Evolutionary conservation across 2,329 filamentous ascomycete genomes (phyloP), one percentile per base, ranked within the genome.

Genomic region (Paecilomyces sp.): DNA sequence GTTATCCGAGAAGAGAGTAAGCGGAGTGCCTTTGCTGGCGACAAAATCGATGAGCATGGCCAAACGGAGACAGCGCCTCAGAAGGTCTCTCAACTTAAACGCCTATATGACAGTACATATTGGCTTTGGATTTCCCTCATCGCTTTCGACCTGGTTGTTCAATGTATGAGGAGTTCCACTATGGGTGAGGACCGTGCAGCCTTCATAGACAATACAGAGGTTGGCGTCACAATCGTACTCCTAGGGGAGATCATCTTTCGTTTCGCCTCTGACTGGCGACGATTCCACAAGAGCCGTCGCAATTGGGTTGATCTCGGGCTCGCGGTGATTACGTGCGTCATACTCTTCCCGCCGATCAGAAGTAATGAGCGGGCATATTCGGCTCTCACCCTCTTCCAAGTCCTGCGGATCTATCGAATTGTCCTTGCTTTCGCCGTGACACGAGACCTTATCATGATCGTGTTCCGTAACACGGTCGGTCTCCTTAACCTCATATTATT

Each of bases 1-100:
- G 90, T 99, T 65, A 99, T 99, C 67, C 86, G 94, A 64, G 95
- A 99, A 78, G 94, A 99, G 73, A 96, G 91, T 76, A 92, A 89
- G 74, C 87, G 89, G 33, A 97, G 92, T 77, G 94, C 95, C 2
- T 99, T 99, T 74, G 92, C 92, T 3, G 86, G 86, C 12, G 85
- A 91, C 60, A 83, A 90, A 47, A 83, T 83, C 57, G 80, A 82
- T 56, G 70, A 69, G n/a, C 70, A 78, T 36, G 70, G 77, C 28
- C 74, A 77, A 33, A 77, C 79, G 50, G 68, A 75, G 25, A 63
- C 63, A 22, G 58, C 66, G 1, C 59, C 64, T 7, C 70, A 63
- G 18, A 76, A 70, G 61, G 61, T 67, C 18, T 79, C 73, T 59
- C 64, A 79, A 63, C 67, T 97, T 56, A 92, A 94, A 74, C 81